Evolutionary conservation across 768 basidiomycete species (phyloP).

Genomic region (Pholiota conissans): DNA sequence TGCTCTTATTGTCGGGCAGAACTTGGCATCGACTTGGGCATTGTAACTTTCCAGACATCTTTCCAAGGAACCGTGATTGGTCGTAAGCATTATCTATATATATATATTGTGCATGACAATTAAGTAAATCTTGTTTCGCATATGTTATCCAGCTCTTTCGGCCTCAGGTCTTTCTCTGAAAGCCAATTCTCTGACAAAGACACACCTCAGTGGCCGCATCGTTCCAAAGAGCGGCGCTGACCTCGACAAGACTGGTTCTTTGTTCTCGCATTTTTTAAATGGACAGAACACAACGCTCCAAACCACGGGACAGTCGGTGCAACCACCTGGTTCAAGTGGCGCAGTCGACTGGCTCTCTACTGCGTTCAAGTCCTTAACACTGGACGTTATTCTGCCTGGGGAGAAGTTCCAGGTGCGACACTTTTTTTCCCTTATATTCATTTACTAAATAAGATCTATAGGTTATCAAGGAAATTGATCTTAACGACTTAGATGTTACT

Average conservation of each 20-base stretch:
- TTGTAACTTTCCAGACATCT: constrained; percentile 60
- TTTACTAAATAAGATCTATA: constrained; percentile 18
- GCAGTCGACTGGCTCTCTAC: constrained; percentile 64
- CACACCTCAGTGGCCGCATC: constrained; percentile 64
- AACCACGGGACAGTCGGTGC: constrained; percentile 60
- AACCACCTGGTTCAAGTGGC: constrained; percentile 50
- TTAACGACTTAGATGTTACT: constrained; percentile 56
- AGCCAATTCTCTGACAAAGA: constrained; percentile 43
- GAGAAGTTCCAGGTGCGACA: constrained; percentile 47
- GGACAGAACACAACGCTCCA: constrained; percentile 63
- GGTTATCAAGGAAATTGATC: constrained; percentile 63
- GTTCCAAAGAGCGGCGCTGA: constrained; percentile 58
- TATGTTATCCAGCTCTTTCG: constrained; percentile 55
- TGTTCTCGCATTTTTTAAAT: constrained; percentile 68
- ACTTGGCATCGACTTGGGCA: constrained; percentile 69
- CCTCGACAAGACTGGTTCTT: constrained; percentile 51
- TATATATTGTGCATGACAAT: too few relatives aligned
- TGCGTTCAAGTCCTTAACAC: constrained; percentile 68
- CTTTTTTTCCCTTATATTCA: neutral
- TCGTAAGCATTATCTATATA: constrained; percentile 43
- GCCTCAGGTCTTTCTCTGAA: constrained; percentile 50
- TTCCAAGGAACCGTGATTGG: constrained; percentile 59
- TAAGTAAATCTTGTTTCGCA: too few relatives aligned
- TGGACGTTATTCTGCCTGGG: constrained; percentile 63
- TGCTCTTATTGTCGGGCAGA: constrained; percentile 34